Percentiles rank a stretch among this genome's conserved stretches.
phyloP scores from a whole-genome alignment of 2,329 filamentous ascomycete species.

The Colletotrichum spinosum region DNA sequence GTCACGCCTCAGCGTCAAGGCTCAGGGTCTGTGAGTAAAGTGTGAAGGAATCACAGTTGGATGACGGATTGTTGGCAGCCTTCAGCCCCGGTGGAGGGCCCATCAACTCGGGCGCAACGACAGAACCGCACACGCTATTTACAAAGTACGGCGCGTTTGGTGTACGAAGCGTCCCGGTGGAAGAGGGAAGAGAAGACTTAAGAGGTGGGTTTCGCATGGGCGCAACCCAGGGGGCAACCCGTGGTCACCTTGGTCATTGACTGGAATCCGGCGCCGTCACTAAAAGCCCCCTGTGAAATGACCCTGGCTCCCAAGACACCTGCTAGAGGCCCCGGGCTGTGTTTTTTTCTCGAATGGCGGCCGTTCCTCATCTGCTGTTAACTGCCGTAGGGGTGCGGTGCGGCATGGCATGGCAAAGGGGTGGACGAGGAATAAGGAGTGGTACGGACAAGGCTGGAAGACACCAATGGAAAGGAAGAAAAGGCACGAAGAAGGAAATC shows the following conservation, averaged over 20 bases:
- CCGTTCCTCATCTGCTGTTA: not conserved
- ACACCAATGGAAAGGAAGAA: not conserved
- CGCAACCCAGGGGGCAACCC: slow-evolving; percentile 12
- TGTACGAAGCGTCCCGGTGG: not conserved
- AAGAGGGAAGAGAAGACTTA: slow-evolving; percentile 24
- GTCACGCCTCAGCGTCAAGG: slow-evolving; percentile 1
- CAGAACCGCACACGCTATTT: not conserved
- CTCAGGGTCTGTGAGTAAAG: slow-evolving; percentile 4
- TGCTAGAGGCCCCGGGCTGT: slow-evolving; percentile 22
- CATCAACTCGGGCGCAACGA: slow-evolving; percentile 6
- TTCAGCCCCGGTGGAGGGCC: slow-evolving; percentile 4
- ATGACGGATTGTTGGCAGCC: slow-evolving; percentile 19
- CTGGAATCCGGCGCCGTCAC: slow-evolving; percentile 12
- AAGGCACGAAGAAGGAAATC: slow-evolving; percentile 2
- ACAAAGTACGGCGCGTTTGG: no score
- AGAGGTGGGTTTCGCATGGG: slow-evolving; percentile 8
- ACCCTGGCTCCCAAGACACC: slow-evolving; percentile 25
- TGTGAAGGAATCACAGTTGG: not conserved
- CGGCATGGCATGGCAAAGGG: slow-evolving; percentile 2
- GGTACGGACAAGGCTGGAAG: no score
- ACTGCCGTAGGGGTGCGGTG: not conserved
- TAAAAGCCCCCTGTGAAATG: slow-evolving; percentile 21
- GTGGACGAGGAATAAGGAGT: not conserved
- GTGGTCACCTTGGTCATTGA: slow-evolving; percentile 6
- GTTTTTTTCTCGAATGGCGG: slow-evolving; percentile 9